phyloP scores from a whole-genome alignment of 2,329 filamentous ascomycete genomes.

The Claviceps sp. region DNA sequence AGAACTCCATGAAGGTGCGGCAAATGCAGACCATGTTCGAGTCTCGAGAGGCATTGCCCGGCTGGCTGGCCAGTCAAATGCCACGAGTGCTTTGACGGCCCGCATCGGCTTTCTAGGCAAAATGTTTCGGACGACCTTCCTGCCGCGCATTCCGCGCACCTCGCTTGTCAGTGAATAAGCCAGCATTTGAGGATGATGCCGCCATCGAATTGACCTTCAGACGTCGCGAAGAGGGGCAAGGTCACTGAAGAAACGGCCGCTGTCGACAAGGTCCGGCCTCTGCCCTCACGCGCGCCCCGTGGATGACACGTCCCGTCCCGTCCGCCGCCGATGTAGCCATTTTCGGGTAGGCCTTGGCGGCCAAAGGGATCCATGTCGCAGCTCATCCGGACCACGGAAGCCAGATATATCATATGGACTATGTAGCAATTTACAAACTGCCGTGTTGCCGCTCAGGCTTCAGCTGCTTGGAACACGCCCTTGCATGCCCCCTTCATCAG shows the following conservation, averaged over 20 bases:
- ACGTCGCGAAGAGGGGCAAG: background rate
- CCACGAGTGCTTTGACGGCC: background rate
- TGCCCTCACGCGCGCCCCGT: slow-evolving; percentile 4
- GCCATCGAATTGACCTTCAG: background rate
- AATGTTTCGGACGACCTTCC: background rate
- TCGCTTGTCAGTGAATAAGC: background rate
- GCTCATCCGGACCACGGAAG: background rate
- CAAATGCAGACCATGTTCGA: too few species aligned
- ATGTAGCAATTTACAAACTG: background rate
- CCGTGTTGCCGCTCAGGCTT: background rate
- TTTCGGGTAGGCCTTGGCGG: background rate
- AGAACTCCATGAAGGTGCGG: too few species aligned
- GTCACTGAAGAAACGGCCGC: background rate
- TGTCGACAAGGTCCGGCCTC: background rate
- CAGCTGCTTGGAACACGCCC: background rate
- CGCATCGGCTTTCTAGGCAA: background rate
- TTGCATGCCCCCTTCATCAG: background rate
- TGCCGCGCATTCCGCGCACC: background rate
- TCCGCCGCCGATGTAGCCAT: slow-evolving; percentile 5
- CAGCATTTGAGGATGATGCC: background rate
- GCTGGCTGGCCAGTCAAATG: background rate
- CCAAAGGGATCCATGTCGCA: background rate
- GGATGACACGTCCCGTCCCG: slow-evolving; percentile 7
- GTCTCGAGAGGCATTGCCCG: background rate
- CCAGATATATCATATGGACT: too few species aligned